Percentiles rank a stretch among this genome's conserved stretches.
These are phyloP conservation scores for Bullera alba DNA, from an alignment of 768 basidiomycete species.

Conservation along the genomic window DNA sequence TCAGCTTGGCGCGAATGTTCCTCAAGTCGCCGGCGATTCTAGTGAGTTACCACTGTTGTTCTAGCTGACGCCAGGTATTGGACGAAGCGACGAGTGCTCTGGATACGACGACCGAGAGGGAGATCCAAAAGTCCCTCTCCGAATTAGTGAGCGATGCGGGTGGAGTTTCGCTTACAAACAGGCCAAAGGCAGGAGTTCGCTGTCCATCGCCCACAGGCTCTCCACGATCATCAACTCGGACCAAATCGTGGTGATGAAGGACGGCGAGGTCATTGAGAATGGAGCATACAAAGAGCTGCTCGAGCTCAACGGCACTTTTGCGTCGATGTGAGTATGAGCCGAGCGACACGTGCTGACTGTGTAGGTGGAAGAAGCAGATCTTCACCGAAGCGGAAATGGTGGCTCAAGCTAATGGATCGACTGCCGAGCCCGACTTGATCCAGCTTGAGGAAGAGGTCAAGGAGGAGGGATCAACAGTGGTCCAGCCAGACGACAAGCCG, in stretches of 20 bases:
- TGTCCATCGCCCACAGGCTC: slow-evolving; percentile 69
- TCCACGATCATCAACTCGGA: slow-evolving; percentile 57
- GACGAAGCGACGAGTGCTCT: slow-evolving; percentile 54
- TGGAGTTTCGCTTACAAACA: slow-evolving; percentile 4
- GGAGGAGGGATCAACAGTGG: slow-evolving; percentile 5
- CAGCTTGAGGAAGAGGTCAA: slow-evolving; percentile 7
- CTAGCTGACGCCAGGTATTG: slow-evolving; percentile 18
- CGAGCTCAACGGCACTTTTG: slow-evolving; percentile 52
- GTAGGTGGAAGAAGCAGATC: slow-evolving; percentile 83
- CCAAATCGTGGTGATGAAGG: slow-evolving; percentile 83
- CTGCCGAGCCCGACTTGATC: slow-evolving; percentile 12
- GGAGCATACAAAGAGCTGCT: slow-evolving; percentile 67
- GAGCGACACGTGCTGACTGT: slow-evolving; percentile 46
- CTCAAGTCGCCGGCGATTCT: slow-evolving; percentile 78
- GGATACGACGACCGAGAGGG: slow-evolving; percentile 83
- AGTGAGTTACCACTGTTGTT: slow-evolving; percentile 57
- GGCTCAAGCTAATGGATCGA: slow-evolving; percentile 38
- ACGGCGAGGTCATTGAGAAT: slow-evolving; percentile 73
- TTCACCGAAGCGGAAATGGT: slow-evolving; percentile 56
- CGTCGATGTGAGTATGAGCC: slow-evolving; percentile 53
- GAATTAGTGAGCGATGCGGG: slow-evolving; percentile 50
- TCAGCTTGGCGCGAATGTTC: slow-evolving; percentile 78
- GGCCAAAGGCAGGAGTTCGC: slow-evolving; percentile 59
- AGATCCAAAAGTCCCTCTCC: slow-evolving; percentile 80
- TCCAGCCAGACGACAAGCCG: neutral